phyloP scores from a whole-genome alignment of 1,284 basidiomycete species.

The Cryptococcus wingfieldii region DNA sequence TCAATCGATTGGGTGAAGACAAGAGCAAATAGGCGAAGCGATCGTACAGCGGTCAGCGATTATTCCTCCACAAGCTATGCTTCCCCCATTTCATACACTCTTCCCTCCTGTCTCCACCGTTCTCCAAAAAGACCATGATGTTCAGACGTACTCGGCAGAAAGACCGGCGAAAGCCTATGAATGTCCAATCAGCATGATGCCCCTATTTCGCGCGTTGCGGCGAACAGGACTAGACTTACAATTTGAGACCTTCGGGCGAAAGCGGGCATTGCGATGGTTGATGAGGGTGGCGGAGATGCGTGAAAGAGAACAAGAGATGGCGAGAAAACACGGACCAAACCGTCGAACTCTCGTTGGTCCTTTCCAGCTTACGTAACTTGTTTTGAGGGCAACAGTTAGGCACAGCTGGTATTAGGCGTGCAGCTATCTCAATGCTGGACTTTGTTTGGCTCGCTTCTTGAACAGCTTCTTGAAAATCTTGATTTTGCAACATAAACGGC shows the following conservation, averaged over 20 bases:
- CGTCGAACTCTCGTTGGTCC: too few species aligned
- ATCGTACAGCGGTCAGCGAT: background rate
- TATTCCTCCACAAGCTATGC: background rate
- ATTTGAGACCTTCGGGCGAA: conserved; percentile 8
- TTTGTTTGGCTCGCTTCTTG: too few species aligned
- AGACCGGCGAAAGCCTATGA: conserved; percentile 4
- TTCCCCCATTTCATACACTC: background rate
- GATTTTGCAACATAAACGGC: too few species aligned
- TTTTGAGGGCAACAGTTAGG: too few species aligned
- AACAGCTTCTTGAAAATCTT: too few species aligned
- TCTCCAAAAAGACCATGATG: background rate
- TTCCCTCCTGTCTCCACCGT: background rate
- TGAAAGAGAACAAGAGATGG: background rate
- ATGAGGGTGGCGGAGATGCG: background rate
- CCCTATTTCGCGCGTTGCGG: background rate
- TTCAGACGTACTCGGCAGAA: conserved; percentile 13
- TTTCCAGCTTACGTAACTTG: too few species aligned
- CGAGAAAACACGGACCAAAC: background rate
- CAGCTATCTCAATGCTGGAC: too few species aligned
- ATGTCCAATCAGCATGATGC: background rate
- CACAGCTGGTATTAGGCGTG: too few species aligned
- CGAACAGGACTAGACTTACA: conserved; percentile 1
- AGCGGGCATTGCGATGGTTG: conserved; percentile 8
- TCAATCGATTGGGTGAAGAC: background rate
- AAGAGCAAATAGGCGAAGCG: background rate